Evolutionary conservation across 2,329 filamentous ascomycete genomes (phyloP), one percentile per base, ranked within the genome.

Genomic region (Stachybotrys elegans): DNA sequence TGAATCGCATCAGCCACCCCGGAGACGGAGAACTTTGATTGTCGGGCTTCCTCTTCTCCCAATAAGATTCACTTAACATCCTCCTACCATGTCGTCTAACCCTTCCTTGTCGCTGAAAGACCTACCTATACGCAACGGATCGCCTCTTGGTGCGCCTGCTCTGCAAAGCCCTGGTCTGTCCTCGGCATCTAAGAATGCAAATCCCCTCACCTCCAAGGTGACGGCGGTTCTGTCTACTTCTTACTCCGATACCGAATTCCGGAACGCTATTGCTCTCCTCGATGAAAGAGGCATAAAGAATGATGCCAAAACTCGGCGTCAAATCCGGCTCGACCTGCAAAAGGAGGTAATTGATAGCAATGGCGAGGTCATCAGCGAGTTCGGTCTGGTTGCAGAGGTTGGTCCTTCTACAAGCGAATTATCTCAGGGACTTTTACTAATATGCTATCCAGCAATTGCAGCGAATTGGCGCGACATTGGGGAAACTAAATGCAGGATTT

Each of bases 291-390:
- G 76, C 1, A 64, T 90, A 13, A 70, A 76, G 44, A 96, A 95
- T 60, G 88, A 81, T 12, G 76, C 87, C 9, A 86, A 91, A 52
- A 85, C 83, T 3, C 79, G 93, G 42, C 81, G 92, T 6, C 84
- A 88, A 46, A 68, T 97, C 14, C 82, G 91, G 14, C 67, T 95
- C 1, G 83, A 94, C 59, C 75, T 95, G 2, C 90, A 97, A 61
- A 92, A 86, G 62, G 91, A 97, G 59, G 87, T 96, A 29, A 91
- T 97, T 45, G 81, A 92, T 51, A 90, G 86, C 66, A 96, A 97
- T 79, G 90, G 87, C 40, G 81, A 88, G 51, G 87, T 97, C 50
- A 81, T 97, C 46, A 75, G 80, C 43, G 89, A 95, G 60, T 97
- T 97, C 66, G 88, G 90, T 27, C 78, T 83, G 44, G 89, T 98